phyloP scores from a whole-genome alignment of 352 stramenopile species.

The Thalassiosira oceanica region DNA sequence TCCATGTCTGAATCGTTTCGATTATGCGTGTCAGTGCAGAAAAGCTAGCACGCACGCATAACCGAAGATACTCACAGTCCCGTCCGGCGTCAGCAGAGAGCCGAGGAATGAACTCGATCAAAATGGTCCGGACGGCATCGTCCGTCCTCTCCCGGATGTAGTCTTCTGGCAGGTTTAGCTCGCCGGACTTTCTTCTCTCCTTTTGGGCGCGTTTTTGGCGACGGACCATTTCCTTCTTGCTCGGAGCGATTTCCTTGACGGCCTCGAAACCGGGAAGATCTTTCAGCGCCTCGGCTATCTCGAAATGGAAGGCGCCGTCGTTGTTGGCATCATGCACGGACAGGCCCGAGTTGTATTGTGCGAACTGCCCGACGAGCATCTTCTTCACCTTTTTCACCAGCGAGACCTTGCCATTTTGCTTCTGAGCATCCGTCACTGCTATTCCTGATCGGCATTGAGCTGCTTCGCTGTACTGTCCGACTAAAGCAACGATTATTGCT shows the following conservation, averaged over 20 bases:
- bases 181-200: constrained; percentile 1
- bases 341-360: not conserved
- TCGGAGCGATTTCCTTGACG: too few species aligned
- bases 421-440: not conserved
- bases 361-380: constrained; percentile 14
- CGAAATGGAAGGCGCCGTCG: constrained; percentile 5
- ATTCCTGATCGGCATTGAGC: not conserved
- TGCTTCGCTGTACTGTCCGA: constrained; percentile 1
- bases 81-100: too few species aligned
- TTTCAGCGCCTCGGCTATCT: constrained; percentile 8
- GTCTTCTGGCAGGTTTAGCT: not conserved
- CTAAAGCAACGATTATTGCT: not conserved
- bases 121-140: not conserved
- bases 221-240: constrained; percentile 2
- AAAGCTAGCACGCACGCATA: too few species aligned
- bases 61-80: too few species aligned
- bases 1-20: not conserved
- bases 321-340: not conserved
- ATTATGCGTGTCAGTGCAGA: not conserved
- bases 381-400: constrained; percentile 17
- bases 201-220: constrained; percentile 7
- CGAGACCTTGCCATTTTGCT: constrained; percentile 3
- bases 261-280: constrained; percentile 8
- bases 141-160: not conserved
- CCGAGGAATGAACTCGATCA: not conserved